Base-by-base conservation (phyloP, 257 asterid species). In the Sherardia arvensis region DNA sequence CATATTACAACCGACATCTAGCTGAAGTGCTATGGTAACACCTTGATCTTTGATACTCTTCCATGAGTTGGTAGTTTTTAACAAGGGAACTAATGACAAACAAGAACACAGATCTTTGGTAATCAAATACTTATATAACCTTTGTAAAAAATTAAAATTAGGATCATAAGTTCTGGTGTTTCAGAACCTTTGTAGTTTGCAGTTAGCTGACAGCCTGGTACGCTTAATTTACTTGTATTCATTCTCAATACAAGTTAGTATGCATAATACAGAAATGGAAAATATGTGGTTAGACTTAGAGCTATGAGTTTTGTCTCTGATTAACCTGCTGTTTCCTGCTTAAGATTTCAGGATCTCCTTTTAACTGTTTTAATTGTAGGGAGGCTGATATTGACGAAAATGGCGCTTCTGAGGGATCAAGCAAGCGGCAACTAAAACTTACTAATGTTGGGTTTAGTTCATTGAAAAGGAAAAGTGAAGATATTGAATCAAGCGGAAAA, bases 21-120 rank as follows among this genome's bases (percentile, higher is more conserved):
- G 97, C 83, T 21, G 85, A 85, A 40, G 99, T 92, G 51, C 54
- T 83, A 74, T 92, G 99, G 99, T 92, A 60, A 85, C 84, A 25
- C 66, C 36, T 63, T 55, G 25, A 53, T 53, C 56, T 53, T 22
- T 33, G 43, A 3, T 62, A 33, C 18, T 10, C 23, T 4, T 2
- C 28, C 0, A 27, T 45, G 6, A 12, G 22, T 45, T 32, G 15
- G 18, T 33, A 32, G 18, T 1, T 23, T 18, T 8, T 3, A 66
- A 56, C 14, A 59, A 34, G 21, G 27, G 27, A 49, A 26, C 23
- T 29, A 59, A 18, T 30, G 47, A 57, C 20, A 47, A 53, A 30
- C 38, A 17, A 1, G n/a, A 30, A 58, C 25, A 45, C 27, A 3
- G 8, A 25, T 5, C 45, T 43, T 43, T 15, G 14, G 49, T 6